A percentile compares a stretch with the other conserved stretches of the same genome.
Conservation (phyloP, 108 stramenopile genomes). For the Asterionellopsis glacialis region DNA sequence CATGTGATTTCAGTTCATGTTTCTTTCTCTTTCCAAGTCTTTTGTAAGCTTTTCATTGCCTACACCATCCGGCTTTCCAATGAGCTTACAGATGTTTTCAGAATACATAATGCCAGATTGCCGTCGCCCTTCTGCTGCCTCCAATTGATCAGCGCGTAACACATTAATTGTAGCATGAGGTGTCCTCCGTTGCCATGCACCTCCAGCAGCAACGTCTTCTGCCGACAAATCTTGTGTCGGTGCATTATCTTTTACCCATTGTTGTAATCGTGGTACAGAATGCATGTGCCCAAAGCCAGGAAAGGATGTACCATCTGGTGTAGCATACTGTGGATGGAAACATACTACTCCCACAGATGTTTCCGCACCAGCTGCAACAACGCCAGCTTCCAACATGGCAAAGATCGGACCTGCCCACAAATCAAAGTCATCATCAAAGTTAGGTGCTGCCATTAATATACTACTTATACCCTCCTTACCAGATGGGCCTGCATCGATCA, state of each 20-base stretch:
- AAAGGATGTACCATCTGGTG: slow-evolving; percentile 65
- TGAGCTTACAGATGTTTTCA: slow-evolving; percentile 54
- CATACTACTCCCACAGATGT: slow-evolving; percentile 70
- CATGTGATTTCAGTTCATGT: slow-evolving; percentile 4
- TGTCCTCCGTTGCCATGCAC: slow-evolving; percentile 79
- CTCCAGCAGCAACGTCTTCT: slow-evolving; percentile 74
- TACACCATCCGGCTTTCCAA: slow-evolving; percentile 37
- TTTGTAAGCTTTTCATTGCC: slow-evolving; percentile 41
- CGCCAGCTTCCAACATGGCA: slow-evolving; percentile 71
- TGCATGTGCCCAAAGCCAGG: slow-evolving; percentile 91
- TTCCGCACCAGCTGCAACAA: slow-evolving; percentile 61
- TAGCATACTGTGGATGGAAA: slow-evolving; percentile 74
- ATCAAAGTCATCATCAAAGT: slow-evolving; percentile 64
- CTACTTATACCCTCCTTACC: slow-evolving; percentile 58
- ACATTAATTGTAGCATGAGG: slow-evolving; percentile 82
- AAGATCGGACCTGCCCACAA: slow-evolving; percentile 75
- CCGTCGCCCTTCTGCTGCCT: slow-evolving; percentile 65
- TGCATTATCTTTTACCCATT: slow-evolving; percentile 43
- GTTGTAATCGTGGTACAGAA: slow-evolving; percentile 62
- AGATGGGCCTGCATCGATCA: slow-evolving; percentile 60
- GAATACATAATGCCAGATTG: slow-evolving; percentile 47
- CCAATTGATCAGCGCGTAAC: slow-evolving; percentile 70
- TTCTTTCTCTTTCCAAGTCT: slow-evolving; percentile 58
- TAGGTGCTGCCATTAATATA: slow-evolving; percentile 74
- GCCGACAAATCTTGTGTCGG: slow-evolving; percentile 15